Evolutionary conservation across 2,329 filamentous ascomycete species (phyloP).

Genomic region (Cordyceps tenuipes): DNA sequence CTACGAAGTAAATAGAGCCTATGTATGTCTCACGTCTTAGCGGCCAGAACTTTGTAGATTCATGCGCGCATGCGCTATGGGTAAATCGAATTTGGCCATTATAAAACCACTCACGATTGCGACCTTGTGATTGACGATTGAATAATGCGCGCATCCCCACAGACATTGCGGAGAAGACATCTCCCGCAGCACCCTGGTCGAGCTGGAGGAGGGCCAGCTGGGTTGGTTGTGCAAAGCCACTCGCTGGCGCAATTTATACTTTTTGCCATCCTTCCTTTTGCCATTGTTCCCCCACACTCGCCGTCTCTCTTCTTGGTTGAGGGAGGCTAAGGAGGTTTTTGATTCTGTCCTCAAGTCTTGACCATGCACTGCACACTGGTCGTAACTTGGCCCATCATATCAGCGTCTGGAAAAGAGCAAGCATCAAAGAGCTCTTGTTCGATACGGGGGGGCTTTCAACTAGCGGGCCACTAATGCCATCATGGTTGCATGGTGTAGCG

Average conservation of each 20-base stretch:
- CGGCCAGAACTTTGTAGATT: not conserved
- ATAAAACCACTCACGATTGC: not conserved
- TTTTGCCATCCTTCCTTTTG: not conserved
- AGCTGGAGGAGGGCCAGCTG: slow-evolving; percentile 10
- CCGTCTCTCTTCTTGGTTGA: not conserved
- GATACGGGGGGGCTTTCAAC: slow-evolving; percentile 7
- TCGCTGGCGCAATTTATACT: not conserved
- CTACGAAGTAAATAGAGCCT: not conserved
- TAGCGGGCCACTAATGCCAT: slow-evolving; percentile 5
- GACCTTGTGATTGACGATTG: not conserved
- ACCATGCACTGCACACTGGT: not conserved
- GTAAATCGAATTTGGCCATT: not conserved
- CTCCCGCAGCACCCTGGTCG: slow-evolving; percentile 3
- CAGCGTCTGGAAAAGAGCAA: not conserved
- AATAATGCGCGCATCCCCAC: slow-evolving; percentile 1
- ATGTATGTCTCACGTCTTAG: not conserved
- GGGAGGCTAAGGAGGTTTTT: not conserved
- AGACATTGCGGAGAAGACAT: slow-evolving; percentile 8
- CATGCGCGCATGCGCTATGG: not conserved
- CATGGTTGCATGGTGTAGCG: slow-evolving; percentile 1
- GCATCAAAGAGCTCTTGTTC: not conserved
- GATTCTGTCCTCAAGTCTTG: not conserved
- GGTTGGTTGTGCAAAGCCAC: not conserved
- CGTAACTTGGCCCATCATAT: not conserved
- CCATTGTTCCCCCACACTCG: not conserved